These are phyloP conservation scores for Alternaria sp. DNA, from an alignment of 2,329 filamentous ascomycete species.

Conservation along the genomic window DNA sequence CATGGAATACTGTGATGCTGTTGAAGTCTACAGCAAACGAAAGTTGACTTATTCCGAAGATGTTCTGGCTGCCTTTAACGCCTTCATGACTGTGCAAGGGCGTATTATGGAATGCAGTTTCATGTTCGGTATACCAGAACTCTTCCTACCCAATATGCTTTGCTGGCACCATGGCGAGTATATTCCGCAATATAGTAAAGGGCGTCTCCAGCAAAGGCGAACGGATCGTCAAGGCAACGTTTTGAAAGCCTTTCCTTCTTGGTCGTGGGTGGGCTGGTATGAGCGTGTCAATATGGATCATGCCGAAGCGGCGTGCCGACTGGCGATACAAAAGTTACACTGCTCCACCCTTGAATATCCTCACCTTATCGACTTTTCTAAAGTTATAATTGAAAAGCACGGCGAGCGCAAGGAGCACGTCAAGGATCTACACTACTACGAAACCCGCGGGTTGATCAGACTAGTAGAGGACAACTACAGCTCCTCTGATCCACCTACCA, in stretches of 20 bases:
- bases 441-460: not conserved
- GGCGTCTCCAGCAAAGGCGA: not conserved
- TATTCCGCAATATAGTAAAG: not conserved
- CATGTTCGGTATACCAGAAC: not conserved
- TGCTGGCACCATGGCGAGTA: not conserved
- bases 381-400: not conserved
- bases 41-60: not conserved
- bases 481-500: too few relatives aligned
- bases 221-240: not conserved
- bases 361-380: not conserved
- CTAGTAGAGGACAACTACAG: not conserved
- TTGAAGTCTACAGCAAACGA: not conserved
- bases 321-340: not conserved
- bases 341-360: not conserved
- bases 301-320: too few relatives aligned
- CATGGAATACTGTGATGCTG: not conserved
- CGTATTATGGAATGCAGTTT: not conserved
- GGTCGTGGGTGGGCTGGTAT: not conserved
- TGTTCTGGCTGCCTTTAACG: not conserved
- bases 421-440: not conserved
- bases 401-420: not conserved
- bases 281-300: not conserved
- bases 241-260: not conserved
- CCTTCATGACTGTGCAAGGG: not conserved
- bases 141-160: not conserved